Evolutionary conservation across 1,284 basidiomycete genomes (phyloP).

Genomic region (Ceratobasidium sp.): DNA sequence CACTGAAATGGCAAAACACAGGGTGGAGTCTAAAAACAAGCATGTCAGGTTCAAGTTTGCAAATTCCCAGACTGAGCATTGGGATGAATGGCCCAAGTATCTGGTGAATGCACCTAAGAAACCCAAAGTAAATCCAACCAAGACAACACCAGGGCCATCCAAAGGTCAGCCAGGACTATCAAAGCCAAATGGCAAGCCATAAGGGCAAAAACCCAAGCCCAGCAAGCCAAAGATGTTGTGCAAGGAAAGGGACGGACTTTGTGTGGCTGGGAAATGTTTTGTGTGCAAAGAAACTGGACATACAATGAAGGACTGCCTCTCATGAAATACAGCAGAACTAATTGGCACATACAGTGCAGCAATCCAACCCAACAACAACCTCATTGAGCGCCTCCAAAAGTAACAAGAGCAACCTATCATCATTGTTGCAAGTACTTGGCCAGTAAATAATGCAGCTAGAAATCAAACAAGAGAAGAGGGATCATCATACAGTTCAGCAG

Average conservation of each 20-base stretch:
- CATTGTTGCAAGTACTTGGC: constrained; percentile 6
- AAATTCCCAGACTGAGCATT: not conserved
- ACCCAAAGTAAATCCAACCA: not conserved
- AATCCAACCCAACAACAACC: not conserved
- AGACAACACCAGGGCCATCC: not conserved
- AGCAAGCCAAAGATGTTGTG: not conserved
- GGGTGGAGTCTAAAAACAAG: no score
- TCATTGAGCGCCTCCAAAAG: not conserved
- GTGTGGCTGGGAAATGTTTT: constrained; percentile 41
- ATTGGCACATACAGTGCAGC: not conserved
- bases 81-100: not conserved
- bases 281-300: constrained; percentile 36
- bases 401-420: not conserved
- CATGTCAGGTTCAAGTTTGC: no score
- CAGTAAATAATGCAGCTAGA: not conserved
- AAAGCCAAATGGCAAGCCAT: not conserved
- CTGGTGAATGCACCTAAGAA: not conserved
- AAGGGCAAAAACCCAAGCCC: not conserved
- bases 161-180: not conserved
- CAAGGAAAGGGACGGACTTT: constrained; percentile 21
- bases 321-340: not conserved
- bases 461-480: not conserved
- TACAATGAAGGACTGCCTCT: constrained; percentile 39
- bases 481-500: not conserved
- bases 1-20: not conserved